Evolutionary conservation across 805 yeast genomes (phyloP).

Genomic region (Grigorovia jiainica): DNA sequence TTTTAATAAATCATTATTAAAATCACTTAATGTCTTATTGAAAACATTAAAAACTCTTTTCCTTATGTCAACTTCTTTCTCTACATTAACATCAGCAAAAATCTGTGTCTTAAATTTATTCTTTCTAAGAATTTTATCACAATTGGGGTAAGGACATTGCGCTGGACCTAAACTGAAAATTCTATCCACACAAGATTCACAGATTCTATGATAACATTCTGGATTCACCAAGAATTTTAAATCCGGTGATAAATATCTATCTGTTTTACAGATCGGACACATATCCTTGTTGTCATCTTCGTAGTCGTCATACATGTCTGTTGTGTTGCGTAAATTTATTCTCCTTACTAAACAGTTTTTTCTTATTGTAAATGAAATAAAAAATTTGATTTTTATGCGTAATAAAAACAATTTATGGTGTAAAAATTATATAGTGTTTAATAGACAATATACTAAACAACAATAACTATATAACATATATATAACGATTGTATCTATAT

Average conservation of each 20-base stretch:
- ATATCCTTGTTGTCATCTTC: slow-evolving; percentile 63
- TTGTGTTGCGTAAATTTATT: neutral
- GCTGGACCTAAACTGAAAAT: slow-evolving; percentile 93
- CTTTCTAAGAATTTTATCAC: slow-evolving; percentile 79
- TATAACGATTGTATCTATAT: no score
- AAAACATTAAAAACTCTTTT: slow-evolving; percentile 66
- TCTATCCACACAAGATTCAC: slow-evolving; percentile 94
- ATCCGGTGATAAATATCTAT: slow-evolving; percentile 85
- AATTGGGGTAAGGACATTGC: slow-evolving; percentile 88
- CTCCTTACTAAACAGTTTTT: neutral
- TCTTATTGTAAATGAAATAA: no score
- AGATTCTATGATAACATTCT: slow-evolving; percentile 95
- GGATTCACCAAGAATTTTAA: slow-evolving; percentile 89
- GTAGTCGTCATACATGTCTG: neutral
- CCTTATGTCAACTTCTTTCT: slow-evolving; percentile 85
- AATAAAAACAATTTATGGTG: no score
- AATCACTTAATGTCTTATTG: slow-evolving; percentile 73
- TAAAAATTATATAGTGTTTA: no score
- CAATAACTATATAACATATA: no score
- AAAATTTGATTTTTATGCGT: no score
- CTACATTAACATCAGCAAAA: slow-evolving; percentile 84
- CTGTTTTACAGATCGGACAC: slow-evolving; percentile 97
- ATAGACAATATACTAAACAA: no score
- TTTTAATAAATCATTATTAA: slow-evolving; percentile 41
- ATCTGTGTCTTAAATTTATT: slow-evolving; percentile 86